These are phyloP conservation scores for Mycena rebaudengoi DNA, from an alignment of 768 basidiomycete species.

Conservation along the genomic window DNA sequence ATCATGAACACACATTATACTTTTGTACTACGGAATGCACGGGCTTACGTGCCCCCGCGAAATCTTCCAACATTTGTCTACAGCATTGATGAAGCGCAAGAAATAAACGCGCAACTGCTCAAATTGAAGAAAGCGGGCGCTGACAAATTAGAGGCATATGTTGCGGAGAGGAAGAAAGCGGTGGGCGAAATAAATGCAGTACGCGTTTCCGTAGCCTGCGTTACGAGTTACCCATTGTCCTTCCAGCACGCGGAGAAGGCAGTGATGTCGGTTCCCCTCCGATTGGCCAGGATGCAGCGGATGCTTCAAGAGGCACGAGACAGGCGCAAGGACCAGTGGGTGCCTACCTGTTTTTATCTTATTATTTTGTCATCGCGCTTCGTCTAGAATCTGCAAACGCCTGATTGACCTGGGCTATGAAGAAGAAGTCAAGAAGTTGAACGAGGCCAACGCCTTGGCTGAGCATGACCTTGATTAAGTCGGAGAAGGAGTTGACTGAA, in stretches of 20 bases:
- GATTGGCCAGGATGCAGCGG: constrained; percentile 4
- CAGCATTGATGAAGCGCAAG: constrained; percentile 18
- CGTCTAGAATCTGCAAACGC: constrained; percentile 25
- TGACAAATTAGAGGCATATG: constrained; percentile 5
- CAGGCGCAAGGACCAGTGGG: constrained; percentile 25
- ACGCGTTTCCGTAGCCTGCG: not conserved
- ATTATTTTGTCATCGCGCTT: not conserved
- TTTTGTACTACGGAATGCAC: not conserved
- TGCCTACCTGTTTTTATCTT: not conserved
- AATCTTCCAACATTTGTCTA: constrained; percentile 1
- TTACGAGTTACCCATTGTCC: not conserved
- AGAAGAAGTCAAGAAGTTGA: constrained; percentile 30
- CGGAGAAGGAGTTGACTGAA: constrained; percentile 26
- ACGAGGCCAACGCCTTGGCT: constrained; percentile 19
- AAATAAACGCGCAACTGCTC: constrained; percentile 7
- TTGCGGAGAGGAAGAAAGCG: not conserved
- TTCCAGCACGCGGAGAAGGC: constrained; percentile 10
- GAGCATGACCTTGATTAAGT: constrained; percentile 24
- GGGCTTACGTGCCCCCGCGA: too few species aligned
- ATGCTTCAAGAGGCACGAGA: constrained; percentile 22
- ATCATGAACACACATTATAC: not conserved
- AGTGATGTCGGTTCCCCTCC: constrained; percentile 13
- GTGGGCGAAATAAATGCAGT: constrained; percentile 21
- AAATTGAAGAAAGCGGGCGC: constrained; percentile 17
- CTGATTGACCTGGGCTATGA: constrained; percentile 28